Conservation (phyloP, 1,284 basidiomycete genomes). For the Xanthoconium separans region DNA sequence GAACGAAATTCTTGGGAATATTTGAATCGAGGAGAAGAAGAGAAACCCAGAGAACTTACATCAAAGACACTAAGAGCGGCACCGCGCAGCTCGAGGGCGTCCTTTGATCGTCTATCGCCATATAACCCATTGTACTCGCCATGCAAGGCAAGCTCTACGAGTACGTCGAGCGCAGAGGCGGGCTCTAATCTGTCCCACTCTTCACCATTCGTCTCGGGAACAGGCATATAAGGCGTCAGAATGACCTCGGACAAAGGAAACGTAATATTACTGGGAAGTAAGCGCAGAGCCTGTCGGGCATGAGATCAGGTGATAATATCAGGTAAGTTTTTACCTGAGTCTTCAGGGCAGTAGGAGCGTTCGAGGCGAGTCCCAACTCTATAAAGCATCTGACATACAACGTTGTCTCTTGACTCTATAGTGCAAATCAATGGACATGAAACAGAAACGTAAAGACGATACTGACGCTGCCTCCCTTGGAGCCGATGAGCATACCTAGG, state of each 20-base stretch:
- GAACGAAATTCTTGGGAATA: constrained; percentile 62
- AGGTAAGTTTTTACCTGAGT: constrained; percentile 55
- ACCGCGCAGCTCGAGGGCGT: constrained; percentile 63
- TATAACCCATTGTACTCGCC: constrained; percentile 76
- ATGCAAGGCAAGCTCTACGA: constrained; percentile 71
- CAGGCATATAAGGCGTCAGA: constrained; percentile 77
- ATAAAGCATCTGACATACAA: constrained; percentile 82
- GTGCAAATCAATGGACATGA: constrained; percentile 2
- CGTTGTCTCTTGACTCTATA: constrained; percentile 56
- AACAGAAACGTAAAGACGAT: background rate
- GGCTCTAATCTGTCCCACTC: constrained; percentile 82
- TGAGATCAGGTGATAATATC: constrained; percentile 19
- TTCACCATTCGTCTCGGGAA: constrained; percentile 82
- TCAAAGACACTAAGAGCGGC: constrained; percentile 71
- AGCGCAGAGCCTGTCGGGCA: constrained; percentile 53
- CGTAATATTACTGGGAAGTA: constrained; percentile 61
- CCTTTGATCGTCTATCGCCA: constrained; percentile 52
- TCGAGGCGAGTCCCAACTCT: constrained; percentile 88
- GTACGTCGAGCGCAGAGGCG: constrained; percentile 71
- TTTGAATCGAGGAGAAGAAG: background rate
- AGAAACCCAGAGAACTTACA: constrained; percentile 37
- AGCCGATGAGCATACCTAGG: constrained; percentile 71
- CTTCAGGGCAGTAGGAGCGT: constrained; percentile 86
- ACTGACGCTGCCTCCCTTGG: constrained; percentile 66
- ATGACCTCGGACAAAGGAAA: constrained; percentile 62